phyloP scores from a whole-genome alignment of 2,329 filamentous ascomycete species.

The Microsporum canis region DNA sequence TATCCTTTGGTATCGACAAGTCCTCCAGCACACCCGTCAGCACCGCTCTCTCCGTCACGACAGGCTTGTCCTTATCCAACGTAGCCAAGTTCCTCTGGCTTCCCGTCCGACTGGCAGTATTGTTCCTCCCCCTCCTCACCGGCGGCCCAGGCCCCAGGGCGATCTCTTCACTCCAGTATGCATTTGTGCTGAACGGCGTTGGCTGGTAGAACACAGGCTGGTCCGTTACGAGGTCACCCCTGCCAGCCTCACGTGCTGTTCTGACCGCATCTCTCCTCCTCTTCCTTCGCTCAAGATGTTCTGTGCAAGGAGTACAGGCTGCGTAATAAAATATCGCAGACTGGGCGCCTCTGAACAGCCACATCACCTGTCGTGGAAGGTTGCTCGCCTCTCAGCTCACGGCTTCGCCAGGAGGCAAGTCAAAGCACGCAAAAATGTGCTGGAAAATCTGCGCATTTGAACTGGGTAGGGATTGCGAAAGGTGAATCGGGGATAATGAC shows the following conservation, averaged over 20 bases:
- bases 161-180: constrained; percentile 82
- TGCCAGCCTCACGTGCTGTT: constrained; percentile 51
- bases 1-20: not conserved
- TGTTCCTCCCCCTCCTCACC: constrained; percentile 45
- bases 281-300: constrained; percentile 57
- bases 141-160: constrained; percentile 64
- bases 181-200: constrained; percentile 69
- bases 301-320: constrained; percentile 50
- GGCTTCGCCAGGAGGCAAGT: constrained; percentile 1
- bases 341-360: constrained; percentile 40
- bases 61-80: constrained; percentile 25
- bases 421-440: not conserved
- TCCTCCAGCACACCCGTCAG: constrained; percentile 15
- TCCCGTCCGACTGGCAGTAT: constrained; percentile 49
- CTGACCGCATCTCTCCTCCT: constrained; percentile 58
- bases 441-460: not conserved
- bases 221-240: constrained; percentile 48
- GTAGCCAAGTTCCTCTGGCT: constrained; percentile 46
- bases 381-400: not conserved
- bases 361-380: constrained; percentile 23
- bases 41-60: constrained; percentile 11
- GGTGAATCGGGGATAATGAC: not conserved
- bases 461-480: not conserved
- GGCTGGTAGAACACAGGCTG: constrained; percentile 72
- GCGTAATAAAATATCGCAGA: constrained; percentile 42